phyloP scores from a whole-genome alignment of 1,139 yeast genomes.

The Protomyces arabidopsidicola region DNA sequence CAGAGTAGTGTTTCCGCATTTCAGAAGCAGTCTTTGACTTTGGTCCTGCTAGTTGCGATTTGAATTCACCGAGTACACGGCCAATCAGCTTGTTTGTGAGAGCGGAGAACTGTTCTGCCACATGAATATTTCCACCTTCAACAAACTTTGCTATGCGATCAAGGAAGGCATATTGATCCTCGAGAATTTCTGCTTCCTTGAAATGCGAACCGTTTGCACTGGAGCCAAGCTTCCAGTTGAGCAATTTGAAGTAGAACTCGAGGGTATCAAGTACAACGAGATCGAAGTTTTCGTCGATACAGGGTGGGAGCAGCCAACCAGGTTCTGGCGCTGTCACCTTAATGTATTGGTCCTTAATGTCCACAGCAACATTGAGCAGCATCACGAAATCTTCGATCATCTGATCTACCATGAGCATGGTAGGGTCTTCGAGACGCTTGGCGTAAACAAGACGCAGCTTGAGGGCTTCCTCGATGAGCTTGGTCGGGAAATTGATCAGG shows the following conservation, averaged over 20 bases:
- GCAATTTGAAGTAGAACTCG: constrained; percentile 61
- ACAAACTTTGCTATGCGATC: constrained; percentile 67
- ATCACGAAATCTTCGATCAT: constrained; percentile 80
- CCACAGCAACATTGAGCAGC: constrained; percentile 70
- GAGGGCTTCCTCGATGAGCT: constrained; percentile 74
- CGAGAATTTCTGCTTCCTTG: constrained; percentile 84
- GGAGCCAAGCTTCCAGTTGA: constrained; percentile 73
- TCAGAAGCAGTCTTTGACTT: constrained; percentile 54
- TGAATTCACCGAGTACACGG: constrained; percentile 65
- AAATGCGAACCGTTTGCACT: constrained; percentile 66
- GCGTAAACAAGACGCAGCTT: constrained; percentile 74
- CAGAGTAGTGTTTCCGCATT: constrained; percentile 72
- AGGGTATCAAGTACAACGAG: constrained; percentile 69
- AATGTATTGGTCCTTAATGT: constrained; percentile 62
- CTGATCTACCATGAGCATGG: constrained; percentile 95
- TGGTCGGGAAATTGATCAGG: constrained; percentile 70
- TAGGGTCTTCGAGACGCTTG: constrained; percentile 71
- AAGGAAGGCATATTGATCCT: constrained; percentile 59
- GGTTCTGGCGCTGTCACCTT: constrained; percentile 65
- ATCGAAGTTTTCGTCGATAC: constrained; percentile 67
- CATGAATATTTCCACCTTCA: constrained; percentile 78
- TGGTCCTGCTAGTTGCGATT: constrained; percentile 66
- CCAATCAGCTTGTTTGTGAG: constrained; percentile 64
- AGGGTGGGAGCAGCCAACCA: constrained; percentile 71
- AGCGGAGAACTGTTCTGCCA: constrained; percentile 63